Percentiles rank a stretch among this genome's conserved stretches.
phyloP scores from a whole-genome alignment of 208 protist genomes.

The Jaenimonas drosophilae region DNA sequence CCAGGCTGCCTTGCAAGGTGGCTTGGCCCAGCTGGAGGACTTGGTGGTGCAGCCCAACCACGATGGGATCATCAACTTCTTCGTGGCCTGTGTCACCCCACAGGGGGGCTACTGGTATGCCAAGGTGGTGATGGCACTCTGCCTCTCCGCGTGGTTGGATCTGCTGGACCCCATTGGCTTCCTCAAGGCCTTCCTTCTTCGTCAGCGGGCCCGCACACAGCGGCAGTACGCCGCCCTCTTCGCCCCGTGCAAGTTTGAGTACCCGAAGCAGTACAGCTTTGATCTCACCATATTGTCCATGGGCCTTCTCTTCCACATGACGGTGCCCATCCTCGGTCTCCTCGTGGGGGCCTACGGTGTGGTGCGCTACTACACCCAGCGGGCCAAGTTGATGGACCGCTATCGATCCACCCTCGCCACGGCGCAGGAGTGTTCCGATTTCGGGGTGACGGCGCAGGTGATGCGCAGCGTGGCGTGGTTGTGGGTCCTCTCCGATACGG shows the following conservation, averaged over 20 bases:
- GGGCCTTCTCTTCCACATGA: slow-evolving; percentile 82
- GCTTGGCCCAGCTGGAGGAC: slow-evolving; percentile 33
- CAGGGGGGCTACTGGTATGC: slow-evolving; percentile 77
- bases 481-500: slow-evolving; percentile 44
- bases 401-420: slow-evolving; percentile 41
- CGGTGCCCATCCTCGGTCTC: slow-evolving; percentile 49
- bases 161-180: slow-evolving; percentile 46
- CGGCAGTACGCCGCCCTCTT: slow-evolving; percentile 73
- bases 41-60: slow-evolving; percentile 19
- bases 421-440: slow-evolving; percentile 57
- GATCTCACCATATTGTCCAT: slow-evolving; percentile 72
- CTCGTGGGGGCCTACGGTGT: slow-evolving; percentile 63
- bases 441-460: slow-evolving; percentile 49
- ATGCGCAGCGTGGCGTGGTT: slow-evolving; percentile 58
- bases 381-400: slow-evolving; percentile 53
- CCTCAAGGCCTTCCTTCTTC: slow-evolving; percentile 30
- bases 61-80: slow-evolving; percentile 34
- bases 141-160: slow-evolving; percentile 54
- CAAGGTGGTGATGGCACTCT: slow-evolving; percentile 52
- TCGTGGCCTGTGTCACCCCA: slow-evolving; percentile 63
- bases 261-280: slow-evolving; percentile 45
- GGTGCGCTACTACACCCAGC: slow-evolving; percentile 60
- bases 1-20: slow-evolving; percentile 72
- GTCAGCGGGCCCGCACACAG: slow-evolving; percentile 40
- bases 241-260: slow-evolving; percentile 34